Percentiles rank a stretch among this genome's conserved stretches.
phyloP scores from a whole-genome alignment of 768 basidiomycete genomes.

The Suillus subalutaceus region DNA sequence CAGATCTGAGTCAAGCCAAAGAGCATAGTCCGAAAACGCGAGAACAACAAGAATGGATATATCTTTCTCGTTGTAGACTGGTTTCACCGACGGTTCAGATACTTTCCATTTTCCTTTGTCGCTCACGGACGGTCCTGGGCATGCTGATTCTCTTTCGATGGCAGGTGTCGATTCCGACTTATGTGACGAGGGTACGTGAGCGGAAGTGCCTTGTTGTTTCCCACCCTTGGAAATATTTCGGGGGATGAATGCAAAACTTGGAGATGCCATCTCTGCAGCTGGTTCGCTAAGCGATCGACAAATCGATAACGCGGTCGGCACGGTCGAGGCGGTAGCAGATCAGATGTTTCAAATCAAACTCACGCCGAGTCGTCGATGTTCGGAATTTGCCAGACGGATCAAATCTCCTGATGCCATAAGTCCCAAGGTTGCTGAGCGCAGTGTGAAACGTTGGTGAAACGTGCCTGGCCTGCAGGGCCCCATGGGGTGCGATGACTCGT shows the following conservation, averaged over 20 bases:
- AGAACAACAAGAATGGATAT: constrained; percentile 53
- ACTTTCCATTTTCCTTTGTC: constrained; percentile 31
- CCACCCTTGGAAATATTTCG: constrained; percentile 44
- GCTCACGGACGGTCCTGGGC: constrained; percentile 11
- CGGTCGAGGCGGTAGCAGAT: neutral
- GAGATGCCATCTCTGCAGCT: constrained; percentile 19
- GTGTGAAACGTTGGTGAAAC: too few relatives aligned
- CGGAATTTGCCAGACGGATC: neutral
- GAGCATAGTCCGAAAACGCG: constrained; percentile 68
- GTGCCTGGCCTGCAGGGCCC: too few relatives aligned
- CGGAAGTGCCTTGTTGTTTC: constrained; percentile 26
- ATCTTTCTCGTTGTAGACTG: constrained; percentile 41
- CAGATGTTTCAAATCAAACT: neutral
- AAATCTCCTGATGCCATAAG: neutral
- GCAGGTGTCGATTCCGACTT: constrained; percentile 11
- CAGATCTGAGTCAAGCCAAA: constrained; percentile 66
- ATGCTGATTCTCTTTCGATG: constrained; percentile 13
- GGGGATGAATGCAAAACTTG: constrained; percentile 48
- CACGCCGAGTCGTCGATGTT: neutral
- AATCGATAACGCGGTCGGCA: neutral
- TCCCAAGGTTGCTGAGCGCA: neutral
- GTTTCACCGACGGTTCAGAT: constrained; percentile 20
- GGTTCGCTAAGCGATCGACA: neutral
- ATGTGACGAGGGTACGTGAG: constrained; percentile 14
- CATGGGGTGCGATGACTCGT: too few relatives aligned